Evolutionary conservation across 2,329 filamentous ascomycete genomes (phyloP).

Genomic region (Epichloe gansuensis): DNA sequence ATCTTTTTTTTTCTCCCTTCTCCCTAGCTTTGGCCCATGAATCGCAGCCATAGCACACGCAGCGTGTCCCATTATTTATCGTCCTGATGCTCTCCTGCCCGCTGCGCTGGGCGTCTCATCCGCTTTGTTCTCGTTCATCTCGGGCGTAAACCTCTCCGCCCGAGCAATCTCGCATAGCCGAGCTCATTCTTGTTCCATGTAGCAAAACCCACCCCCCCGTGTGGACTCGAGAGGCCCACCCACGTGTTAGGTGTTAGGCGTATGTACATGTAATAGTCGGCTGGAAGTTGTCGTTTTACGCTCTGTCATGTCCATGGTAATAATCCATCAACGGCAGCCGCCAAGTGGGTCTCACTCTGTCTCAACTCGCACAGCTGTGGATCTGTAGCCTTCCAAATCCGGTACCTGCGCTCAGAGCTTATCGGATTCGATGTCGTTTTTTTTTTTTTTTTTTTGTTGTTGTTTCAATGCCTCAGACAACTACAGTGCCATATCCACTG

Average conservation of each 20-base stretch:
- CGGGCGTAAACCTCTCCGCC: background rate
- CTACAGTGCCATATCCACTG: slow-evolving; percentile 5
- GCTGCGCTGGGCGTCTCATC: background rate
- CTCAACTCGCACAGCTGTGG: slow-evolving; percentile 2
- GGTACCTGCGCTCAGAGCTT: slow-evolving; percentile 9
- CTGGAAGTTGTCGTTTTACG: slow-evolving; percentile 1
- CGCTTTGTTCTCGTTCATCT: background rate
- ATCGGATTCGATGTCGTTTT: slow-evolving; percentile 7
- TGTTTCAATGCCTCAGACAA: slow-evolving; percentile 13
- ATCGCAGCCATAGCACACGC: background rate
- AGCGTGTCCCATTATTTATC: slow-evolving; percentile 3
- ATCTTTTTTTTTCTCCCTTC: background rate
- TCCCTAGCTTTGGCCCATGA: background rate
- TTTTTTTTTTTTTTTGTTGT: slow-evolving; percentile 4
- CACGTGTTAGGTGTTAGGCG: slow-evolving; percentile 11
- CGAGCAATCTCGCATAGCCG: background rate
- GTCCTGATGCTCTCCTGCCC: background rate
- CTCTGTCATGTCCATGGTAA: background rate
- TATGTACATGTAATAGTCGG: background rate
- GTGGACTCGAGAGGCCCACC: slow-evolving; percentile 9
- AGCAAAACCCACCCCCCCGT: background rate
- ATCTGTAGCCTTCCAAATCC: background rate
- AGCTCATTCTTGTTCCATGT: background rate
- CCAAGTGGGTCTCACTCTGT: slow-evolving; percentile 8
- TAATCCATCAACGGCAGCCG: slow-evolving; percentile 6